A percentile compares a stretch with the other conserved stretches of the same genome.
These are phyloP conservation scores for Barnettozyma salicaria DNA, from an alignment of 805 yeast species.

Conservation along the genomic window DNA sequence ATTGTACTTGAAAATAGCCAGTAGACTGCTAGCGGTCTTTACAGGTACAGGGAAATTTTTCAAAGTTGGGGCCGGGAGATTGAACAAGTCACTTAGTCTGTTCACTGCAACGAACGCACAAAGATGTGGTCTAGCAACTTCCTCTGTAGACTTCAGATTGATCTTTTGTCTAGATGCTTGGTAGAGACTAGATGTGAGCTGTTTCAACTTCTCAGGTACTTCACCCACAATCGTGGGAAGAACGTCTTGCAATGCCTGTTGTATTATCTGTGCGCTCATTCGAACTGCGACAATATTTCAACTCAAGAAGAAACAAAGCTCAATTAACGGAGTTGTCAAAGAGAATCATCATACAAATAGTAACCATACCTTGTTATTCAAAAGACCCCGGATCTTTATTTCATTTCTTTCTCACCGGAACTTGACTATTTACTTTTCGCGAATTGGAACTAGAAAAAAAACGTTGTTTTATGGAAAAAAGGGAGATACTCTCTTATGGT, in stretches of 20 bases:
- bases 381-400: too few relatives aligned
- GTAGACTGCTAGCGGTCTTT: constrained; percentile 33
- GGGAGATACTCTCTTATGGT: too few relatives aligned
- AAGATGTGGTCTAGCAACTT: constrained; percentile 60
- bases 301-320: too few relatives aligned
- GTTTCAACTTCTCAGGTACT: constrained; percentile 36
- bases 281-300: neutral
- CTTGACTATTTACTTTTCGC: too few relatives aligned
- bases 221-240: constrained; percentile 43
- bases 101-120: constrained; percentile 61
- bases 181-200: constrained; percentile 28
- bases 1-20: constrained; percentile 3
- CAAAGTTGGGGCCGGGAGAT: constrained; percentile 43
- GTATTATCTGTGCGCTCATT: constrained; percentile 27
- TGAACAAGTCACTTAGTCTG: constrained; percentile 36
- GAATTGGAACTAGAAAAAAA: too few relatives aligned
- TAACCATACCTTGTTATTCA: too few relatives aligned
- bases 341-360: too few relatives aligned
- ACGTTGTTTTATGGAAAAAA: too few relatives aligned
- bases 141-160: constrained; percentile 45
- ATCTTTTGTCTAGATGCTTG: constrained; percentile 47
- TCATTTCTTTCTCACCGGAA: too few relatives aligned
- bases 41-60: constrained; percentile 55
- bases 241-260: constrained; percentile 41
- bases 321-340: too few relatives aligned